These are phyloP conservation scores for Lecanicillium sp. DNA, from an alignment of 2,329 filamentous ascomycete genomes.

Conservation along the genomic window DNA sequence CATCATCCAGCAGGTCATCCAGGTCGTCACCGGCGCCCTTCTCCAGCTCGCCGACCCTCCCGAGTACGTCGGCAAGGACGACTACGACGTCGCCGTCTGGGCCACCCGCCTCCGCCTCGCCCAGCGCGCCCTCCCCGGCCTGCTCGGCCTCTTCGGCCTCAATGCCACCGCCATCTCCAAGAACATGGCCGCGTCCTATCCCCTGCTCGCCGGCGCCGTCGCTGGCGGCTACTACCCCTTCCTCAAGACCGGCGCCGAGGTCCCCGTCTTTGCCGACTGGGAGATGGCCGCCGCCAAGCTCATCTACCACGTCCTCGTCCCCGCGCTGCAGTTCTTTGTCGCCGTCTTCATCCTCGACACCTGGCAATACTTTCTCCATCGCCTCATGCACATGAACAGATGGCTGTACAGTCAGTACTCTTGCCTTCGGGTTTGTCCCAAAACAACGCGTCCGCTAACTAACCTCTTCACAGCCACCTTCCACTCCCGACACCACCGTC, in stretches of 20 bases:
- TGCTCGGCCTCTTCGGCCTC: constrained; percentile 67
- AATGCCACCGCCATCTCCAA: constrained; percentile 70
- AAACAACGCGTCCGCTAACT: neutral
- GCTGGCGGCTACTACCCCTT: constrained; percentile 77
- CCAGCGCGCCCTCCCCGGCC: constrained; percentile 68
- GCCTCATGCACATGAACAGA: constrained; percentile 94
- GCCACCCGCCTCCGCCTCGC: constrained; percentile 73
- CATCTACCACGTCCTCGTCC: constrained; percentile 75
- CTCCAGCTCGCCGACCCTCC: constrained; percentile 67
- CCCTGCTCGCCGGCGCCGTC: constrained; percentile 67
- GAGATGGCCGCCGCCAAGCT: constrained; percentile 67
- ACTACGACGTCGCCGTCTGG: constrained; percentile 87
- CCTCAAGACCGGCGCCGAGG: constrained; percentile 54
- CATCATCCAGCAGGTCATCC: constrained; percentile 83
- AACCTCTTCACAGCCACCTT: constrained; percentile 59
- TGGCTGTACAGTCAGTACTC: constrained; percentile 81
- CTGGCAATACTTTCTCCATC: constrained; percentile 97
- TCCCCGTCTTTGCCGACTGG: constrained; percentile 76
- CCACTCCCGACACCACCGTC: constrained; percentile 90
- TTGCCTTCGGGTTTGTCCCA: constrained; percentile 41
- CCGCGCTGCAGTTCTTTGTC: constrained; percentile 67
- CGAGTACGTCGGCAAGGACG: constrained; percentile 69
- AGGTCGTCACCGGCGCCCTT: constrained; percentile 64
- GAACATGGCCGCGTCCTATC: constrained; percentile 64
- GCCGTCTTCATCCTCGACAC: constrained; percentile 79